These are phyloP conservation scores for Leishmania aethiopica DNA, from an alignment of 208 protist species.

Conservation along the genomic window DNA sequence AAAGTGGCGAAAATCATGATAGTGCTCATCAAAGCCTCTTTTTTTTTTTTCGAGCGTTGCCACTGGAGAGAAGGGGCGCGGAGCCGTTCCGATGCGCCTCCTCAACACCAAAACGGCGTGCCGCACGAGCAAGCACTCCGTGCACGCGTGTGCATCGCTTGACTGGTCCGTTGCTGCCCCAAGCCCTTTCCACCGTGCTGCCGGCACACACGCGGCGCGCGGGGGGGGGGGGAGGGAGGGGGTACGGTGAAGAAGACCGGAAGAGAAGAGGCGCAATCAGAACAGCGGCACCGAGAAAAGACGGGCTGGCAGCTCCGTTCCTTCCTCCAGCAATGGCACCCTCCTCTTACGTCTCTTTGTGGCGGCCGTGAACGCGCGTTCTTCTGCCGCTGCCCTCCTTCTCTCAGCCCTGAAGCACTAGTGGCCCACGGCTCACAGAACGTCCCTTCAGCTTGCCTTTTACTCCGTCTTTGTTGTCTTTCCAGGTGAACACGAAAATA, in stretches of 20 bases:
- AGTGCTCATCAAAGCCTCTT: no score
- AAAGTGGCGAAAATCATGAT: background rate
- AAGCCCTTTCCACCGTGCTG: background rate
- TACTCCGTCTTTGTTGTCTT: background rate
- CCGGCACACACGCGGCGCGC: background rate
- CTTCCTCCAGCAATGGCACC: background rate
- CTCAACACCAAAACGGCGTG: background rate
- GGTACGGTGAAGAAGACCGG: background rate
- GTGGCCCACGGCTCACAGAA: background rate
- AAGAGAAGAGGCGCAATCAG: background rate
- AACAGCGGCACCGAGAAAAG: background rate
- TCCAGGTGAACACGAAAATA: background rate
- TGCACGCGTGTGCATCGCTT: background rate
- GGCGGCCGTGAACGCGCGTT: background rate
- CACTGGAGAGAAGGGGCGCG: background rate
- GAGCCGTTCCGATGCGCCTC: background rate
- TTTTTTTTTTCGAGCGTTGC: background rate
- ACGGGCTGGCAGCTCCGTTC: background rate
- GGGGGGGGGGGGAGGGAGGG: no score
- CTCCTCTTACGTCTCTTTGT: background rate
- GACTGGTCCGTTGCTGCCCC: background rate
- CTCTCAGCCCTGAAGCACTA: background rate
- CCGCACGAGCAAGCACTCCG: background rate
- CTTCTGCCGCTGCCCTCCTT: background rate
- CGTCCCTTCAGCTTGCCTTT: background rate